Evolutionary conservation across 2,329 filamentous ascomycete genomes (phyloP).

Genomic region (Colletotrichum theobromicola): DNA sequence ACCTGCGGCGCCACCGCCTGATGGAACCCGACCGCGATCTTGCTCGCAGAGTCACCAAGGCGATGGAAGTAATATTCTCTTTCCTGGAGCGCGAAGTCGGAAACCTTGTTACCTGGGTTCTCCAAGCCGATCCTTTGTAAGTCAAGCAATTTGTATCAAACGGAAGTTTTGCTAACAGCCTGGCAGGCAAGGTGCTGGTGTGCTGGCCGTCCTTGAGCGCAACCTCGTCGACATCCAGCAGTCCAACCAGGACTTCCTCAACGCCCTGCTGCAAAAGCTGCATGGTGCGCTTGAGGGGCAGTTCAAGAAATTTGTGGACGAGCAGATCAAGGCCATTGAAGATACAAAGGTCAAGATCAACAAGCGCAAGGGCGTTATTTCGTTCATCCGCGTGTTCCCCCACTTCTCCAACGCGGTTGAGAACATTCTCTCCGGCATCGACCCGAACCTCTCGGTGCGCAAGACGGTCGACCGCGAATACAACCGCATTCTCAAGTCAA

Average conservation of each 20-base stretch:
- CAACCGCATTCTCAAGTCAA: conserved; percentile 85
- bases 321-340: conserved; percentile 94
- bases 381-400: conserved; percentile 93
- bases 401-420: conserved; percentile 83
- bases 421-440: conserved; percentile 73
- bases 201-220: conserved; percentile 80
- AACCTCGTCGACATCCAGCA: conserved; percentile 82
- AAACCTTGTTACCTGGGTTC: conserved; percentile 81
- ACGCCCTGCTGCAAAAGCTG: conserved; percentile 78
- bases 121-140: conserved; percentile 81
- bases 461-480: conserved; percentile 87
- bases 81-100: conserved; percentile 83
- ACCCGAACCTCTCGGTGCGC: conserved; percentile 67
- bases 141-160: conserved; percentile 36
- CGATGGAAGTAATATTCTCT: conserved; percentile 87
- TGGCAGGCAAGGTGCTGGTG: conserved; percentile 82
- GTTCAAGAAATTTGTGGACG: conserved; percentile 90
- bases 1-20: conserved; percentile 74
- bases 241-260: conserved; percentile 91
- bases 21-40: conserved; percentile 90
- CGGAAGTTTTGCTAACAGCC: conserved; percentile 16
- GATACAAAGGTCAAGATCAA: conserved; percentile 99
- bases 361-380: conserved; percentile 95
- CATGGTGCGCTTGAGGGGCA: conserved; percentile 75
- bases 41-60: conserved; percentile 81